phyloP scores from a whole-genome alignment of 2,329 filamentous ascomycete species.

The Pseudovirgaria hyperparasitica region DNA sequence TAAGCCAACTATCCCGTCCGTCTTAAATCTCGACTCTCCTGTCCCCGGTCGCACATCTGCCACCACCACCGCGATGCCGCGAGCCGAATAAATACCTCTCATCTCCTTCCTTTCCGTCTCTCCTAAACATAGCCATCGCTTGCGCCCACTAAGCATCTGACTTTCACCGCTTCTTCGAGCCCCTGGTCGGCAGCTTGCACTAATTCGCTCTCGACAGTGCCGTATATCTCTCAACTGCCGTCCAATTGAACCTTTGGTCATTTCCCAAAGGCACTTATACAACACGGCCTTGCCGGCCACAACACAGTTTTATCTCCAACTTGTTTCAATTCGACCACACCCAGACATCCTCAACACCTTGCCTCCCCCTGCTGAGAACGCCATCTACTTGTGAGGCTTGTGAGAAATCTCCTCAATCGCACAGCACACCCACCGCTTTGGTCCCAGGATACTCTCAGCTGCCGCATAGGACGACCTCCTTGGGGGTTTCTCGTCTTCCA shows the following conservation, averaged over 20 bases:
- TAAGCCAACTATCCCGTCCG: no score
- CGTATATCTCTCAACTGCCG: constrained; percentile 3
- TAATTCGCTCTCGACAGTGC: no score
- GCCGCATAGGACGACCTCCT: constrained; percentile 98
- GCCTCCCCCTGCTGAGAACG: constrained; percentile 29
- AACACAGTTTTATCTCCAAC: constrained; percentile 31
- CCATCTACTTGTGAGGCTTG: constrained; percentile 22
- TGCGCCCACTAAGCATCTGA: no score
- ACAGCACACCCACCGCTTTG: constrained; percentile 33
- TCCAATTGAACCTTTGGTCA: constrained; percentile 25
- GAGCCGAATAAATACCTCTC: no score
- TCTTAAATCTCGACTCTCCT: no score
- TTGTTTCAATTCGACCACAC: constrained; percentile 32
- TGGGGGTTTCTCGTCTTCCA: constrained; percentile 98
- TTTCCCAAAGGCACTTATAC: constrained; percentile 26
- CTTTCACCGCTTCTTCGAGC: no score
- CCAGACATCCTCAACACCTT: constrained; percentile 38
- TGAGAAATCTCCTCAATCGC: constrained; percentile 30
- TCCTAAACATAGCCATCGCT: no score
- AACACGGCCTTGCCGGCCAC: constrained; percentile 33
- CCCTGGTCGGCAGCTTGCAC: no score
- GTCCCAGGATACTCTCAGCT: constrained; percentile 64
- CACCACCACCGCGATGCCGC: no score
- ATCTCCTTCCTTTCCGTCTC: no score
- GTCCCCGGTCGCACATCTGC: no score